Conservation (phyloP, 2,329 filamentous ascomycete genomes). For the Huntiella savannae region DNA sequence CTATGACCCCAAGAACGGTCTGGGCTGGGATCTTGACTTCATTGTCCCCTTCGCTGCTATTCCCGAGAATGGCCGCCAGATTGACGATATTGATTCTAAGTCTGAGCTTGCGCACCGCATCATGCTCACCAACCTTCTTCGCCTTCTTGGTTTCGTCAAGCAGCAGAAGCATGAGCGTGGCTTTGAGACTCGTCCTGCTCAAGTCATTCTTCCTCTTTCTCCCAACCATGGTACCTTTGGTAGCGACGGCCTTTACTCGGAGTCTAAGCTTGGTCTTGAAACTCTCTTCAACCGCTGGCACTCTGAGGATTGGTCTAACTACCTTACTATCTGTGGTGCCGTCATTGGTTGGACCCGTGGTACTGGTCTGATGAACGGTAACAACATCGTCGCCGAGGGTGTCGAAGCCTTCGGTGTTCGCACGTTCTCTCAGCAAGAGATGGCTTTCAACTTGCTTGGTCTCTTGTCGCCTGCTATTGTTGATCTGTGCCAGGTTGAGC, state of each 20-base stretch:
- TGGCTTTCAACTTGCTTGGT: conserved; percentile 96
- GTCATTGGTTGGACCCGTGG: conserved; percentile 98
- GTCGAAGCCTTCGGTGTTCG: conserved; percentile 93
- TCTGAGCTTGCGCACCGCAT: conserved; percentile 96
- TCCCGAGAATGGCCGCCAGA: conserved; percentile 91
- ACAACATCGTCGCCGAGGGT: conserved; percentile 93
- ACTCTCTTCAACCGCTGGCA: conserved; percentile 98
- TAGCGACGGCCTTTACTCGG: conserved; percentile 92
- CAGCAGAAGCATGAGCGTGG: conserved; percentile 69
- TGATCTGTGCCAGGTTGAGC: conserved; percentile 86
- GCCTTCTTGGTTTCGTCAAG: conserved; percentile 81
- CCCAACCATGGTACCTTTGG: conserved; percentile 98
- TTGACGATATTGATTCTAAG: conserved; percentile 89
- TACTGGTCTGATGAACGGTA: conserved; percentile 92
- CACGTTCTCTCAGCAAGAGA: conserved; percentile 97
- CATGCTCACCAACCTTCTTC: conserved; percentile 93
- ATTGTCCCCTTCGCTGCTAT: conserved; percentile 95
- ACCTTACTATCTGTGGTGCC: conserved; percentile 93
- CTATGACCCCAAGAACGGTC: conserved; percentile 86
- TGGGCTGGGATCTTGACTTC: conserved; percentile 95
- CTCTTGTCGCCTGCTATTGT: conserved; percentile 89
- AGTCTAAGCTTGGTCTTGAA: conserved; percentile 92
- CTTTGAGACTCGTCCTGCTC: conserved; percentile 87
- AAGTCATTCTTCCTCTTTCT: conserved; percentile 87
- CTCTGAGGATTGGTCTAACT: conserved; percentile 92